phyloP scores from a whole-genome alignment of 2,329 filamentous ascomycete species.

The Rosellinia necatrix region DNA sequence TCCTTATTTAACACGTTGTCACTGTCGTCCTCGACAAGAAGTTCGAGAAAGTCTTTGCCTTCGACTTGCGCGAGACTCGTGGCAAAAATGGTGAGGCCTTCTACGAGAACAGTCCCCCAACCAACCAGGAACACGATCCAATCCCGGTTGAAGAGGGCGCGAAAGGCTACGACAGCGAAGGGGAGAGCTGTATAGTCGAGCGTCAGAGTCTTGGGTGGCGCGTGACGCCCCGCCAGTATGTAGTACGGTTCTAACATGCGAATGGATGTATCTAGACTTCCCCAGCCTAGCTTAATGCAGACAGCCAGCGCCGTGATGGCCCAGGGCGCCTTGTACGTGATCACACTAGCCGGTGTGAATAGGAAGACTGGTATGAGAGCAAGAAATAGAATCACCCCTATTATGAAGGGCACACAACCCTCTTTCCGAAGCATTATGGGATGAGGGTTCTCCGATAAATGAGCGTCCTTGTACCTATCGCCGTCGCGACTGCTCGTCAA shows the following conservation, averaged over 20 bases:
- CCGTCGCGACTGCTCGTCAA: conserved; percentile 47
- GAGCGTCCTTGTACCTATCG: conserved; percentile 54
- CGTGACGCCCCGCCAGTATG: conserved; percentile 68
- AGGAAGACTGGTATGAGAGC: conserved; percentile 64
- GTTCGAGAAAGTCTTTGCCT: conserved; percentile 61
- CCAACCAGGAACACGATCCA: conserved; percentile 70
- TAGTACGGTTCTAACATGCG: conserved; percentile 78
- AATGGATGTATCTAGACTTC: conserved; percentile 68
- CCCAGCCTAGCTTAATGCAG: conserved; percentile 70
- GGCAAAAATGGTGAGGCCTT: conserved; percentile 72
- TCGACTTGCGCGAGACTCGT: conserved; percentile 69
- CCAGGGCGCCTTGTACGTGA: conserved; percentile 68
- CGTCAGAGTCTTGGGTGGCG: conserved; percentile 67
- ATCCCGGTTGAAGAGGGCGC: conserved; percentile 66
- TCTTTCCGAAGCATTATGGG: conserved; percentile 68
- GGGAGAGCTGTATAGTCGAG: conserved; percentile 76
- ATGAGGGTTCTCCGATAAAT: conserved; percentile 65
- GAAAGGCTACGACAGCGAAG: conserved; percentile 66
- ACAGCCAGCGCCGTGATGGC: conserved; percentile 69
- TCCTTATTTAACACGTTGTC: conserved; percentile 31
- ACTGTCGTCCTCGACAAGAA: conserved; percentile 32
- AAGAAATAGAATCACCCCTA: conserved; percentile 60
- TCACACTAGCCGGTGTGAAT: conserved; percentile 58
- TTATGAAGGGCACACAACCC: conserved; percentile 65
- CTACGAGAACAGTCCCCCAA: conserved; percentile 72